These are phyloP conservation scores for Wickerhamiella kurtzmanii DNA, from an alignment of 805 yeast species.

Conservation along the genomic window DNA sequence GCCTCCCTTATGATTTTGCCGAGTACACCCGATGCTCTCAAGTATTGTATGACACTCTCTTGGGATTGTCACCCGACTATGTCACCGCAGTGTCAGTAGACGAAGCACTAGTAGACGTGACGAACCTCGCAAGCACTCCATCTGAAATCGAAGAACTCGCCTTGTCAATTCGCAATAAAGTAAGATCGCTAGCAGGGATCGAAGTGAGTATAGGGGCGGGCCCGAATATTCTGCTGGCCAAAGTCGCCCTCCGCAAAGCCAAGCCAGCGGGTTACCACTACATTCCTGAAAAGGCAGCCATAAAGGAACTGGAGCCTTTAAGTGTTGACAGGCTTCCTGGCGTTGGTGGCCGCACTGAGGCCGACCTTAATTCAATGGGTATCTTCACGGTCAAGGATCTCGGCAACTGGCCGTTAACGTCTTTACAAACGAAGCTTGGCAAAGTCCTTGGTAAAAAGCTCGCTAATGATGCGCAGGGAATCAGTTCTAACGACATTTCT, in stretches of 20 bases:
- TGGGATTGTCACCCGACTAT: slow-evolving; percentile 29
- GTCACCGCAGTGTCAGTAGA: slow-evolving; percentile 82
- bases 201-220: slow-evolving; percentile 73
- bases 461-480: slow-evolving; percentile 47
- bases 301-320: slow-evolving; percentile 24
- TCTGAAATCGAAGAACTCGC: slow-evolving; percentile 15
- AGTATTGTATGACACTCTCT: slow-evolving; percentile 47
- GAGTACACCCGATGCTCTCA: slow-evolving; percentile 55
- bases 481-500: slow-evolving; percentile 42
- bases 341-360: slow-evolving; percentile 30
- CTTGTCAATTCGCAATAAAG: slow-evolving; percentile 18
- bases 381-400: slow-evolving; percentile 31
- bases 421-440: slow-evolving; percentile 44
- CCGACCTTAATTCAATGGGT: slow-evolving; percentile 32
- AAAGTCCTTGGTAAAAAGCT: slow-evolving; percentile 55
- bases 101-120: slow-evolving; percentile 70
- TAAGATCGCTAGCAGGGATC: slow-evolving; percentile 35
- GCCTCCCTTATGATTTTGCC: slow-evolving; percentile 60
- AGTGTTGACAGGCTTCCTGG: slow-evolving; percentile 32
- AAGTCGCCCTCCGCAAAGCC: slow-evolving; percentile 55
- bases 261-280: slow-evolving; percentile 59
- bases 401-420: slow-evolving; percentile 22
- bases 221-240: slow-evolving; percentile 60
- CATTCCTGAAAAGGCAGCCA: slow-evolving; percentile 20
- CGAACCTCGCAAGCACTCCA: slow-evolving; percentile 21